Evolutionary conservation across 345 rosid species (phyloP).

Genomic region (Linum usitatissimum): DNA sequence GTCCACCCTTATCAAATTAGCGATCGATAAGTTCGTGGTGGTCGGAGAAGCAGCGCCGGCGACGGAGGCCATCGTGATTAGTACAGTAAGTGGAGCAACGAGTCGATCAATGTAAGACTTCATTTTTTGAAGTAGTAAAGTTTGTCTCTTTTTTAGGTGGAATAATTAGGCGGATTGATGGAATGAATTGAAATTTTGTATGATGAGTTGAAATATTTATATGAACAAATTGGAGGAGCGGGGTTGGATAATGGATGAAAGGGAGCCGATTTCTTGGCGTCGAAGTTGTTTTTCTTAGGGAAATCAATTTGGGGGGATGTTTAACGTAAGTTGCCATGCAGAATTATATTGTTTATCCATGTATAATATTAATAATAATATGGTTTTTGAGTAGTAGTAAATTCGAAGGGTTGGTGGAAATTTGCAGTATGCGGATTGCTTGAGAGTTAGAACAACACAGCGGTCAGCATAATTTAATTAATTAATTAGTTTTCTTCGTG

Average conservation of each 20-base stretch:
- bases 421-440: too few species aligned
- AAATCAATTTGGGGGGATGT: not conserved
- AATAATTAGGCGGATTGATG: conserved; percentile 12
- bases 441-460: too few species aligned
- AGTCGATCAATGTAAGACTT: conserved; percentile 13
- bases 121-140: not conserved
- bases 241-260: not conserved
- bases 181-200: not conserved
- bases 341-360: too few species aligned
- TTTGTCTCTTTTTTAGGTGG: conserved; percentile 11
- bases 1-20: conserved; percentile 48
- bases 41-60: not conserved
- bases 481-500: too few species aligned
- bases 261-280: conserved; percentile 30
- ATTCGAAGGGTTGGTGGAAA: too few species aligned
- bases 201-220: not conserved
- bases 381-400: too few species aligned
- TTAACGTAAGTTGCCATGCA: conserved; percentile 1
- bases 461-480: too few species aligned
- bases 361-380: too few species aligned
- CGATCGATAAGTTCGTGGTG: conserved; percentile 23
- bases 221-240: conserved; percentile 9
- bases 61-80: not conserved
- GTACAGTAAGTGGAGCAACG: not conserved
- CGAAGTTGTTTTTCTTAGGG: conserved; percentile 12